Evolutionary conservation across 306 rosid species (phyloP), one percentile per base, ranked within the genome.

Genomic region (Cucumis cinereus): DNA sequence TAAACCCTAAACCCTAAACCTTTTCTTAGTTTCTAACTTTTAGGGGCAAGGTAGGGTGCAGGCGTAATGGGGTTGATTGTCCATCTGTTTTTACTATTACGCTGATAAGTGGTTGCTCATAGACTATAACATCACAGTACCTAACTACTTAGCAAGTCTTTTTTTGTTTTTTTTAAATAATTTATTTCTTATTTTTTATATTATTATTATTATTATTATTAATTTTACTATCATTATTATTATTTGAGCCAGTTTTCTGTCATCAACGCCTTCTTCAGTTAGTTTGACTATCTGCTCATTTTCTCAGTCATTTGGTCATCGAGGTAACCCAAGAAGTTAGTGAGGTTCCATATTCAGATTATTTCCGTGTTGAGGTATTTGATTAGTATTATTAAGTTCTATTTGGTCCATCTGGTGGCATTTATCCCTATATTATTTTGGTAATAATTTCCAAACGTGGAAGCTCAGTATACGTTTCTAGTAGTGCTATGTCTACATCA

Each of bases 301-400:
- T 76, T 60, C 53, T 69, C 86, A 94, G 99, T 84, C 98, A 90
- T 83, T 79, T 94, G 96, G 90, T 94, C 83, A 79, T 94, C 22
- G 92, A 94, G 89, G 86, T 94, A 77, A 87, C 90, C 14, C 99
- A 94, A 87, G 98, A 92, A 84, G 83, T 94, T 83, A 89, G 82
- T 53, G 96, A 90, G 19, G 99, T 94, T 45, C 98, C 99, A 63
- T 94, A 90, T 64, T 79, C 87, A 78, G 99, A 94, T 84, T 94
- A 92, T 83, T 94, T 94, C 58, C 88, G 81, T 22, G 99, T 94
- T 74, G 93, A 92, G 99, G 99, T 94, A 90, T 78, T 78, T 30
- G 33, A 68, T 47, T 47, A 10, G 11, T 20, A 40, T 30, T n/a
- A 36, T 74, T 74, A 8, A 7, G 53, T 57, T 35, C 38, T 55